A percentile compares a stretch with the other conserved stretches of the same genome.
phyloP scores from a whole-genome alignment of 2,329 filamentous ascomycete genomes.

The Tothia fuscella region DNA sequence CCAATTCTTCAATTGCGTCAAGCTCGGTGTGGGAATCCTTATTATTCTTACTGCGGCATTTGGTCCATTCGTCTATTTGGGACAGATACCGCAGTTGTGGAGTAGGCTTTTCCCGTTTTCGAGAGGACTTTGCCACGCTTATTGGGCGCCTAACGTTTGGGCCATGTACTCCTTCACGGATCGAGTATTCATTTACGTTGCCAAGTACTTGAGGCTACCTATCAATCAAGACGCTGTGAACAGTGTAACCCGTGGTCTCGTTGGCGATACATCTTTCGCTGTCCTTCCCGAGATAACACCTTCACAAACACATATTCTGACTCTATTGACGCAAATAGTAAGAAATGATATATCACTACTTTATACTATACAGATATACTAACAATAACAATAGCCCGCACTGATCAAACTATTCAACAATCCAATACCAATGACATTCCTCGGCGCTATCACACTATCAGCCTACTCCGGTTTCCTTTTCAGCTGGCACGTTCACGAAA shows the following conservation, averaged over 20 bases:
- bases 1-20: slow-evolving; percentile 66
- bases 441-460: slow-evolving; percentile 81
- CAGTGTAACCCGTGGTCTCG: slow-evolving; percentile 83
- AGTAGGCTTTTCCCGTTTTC: slow-evolving; percentile 88
- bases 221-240: slow-evolving; percentile 65
- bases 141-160: slow-evolving; percentile 98
- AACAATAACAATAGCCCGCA: no score
- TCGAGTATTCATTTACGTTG: slow-evolving; percentile 70
- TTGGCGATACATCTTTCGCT: slow-evolving; percentile 89
- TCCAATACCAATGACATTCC: slow-evolving; percentile 79
- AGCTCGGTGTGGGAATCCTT: slow-evolving; percentile 63
- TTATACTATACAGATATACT: background rate
- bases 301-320: slow-evolving; percentile 67
- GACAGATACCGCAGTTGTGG: slow-evolving; percentile 73
- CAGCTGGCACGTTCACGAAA: slow-evolving; percentile 98
- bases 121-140: slow-evolving; percentile 86
- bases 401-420: slow-evolving; percentile 70
- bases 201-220: slow-evolving; percentile 64
- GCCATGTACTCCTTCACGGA: slow-evolving; percentile 91
- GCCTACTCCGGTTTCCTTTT: slow-evolving; percentile 96
- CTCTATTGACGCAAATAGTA: slow-evolving; percentile 68
- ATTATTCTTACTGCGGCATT: slow-evolving; percentile 70
- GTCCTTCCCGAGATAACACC: slow-evolving; percentile 81
- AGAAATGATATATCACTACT: no score
- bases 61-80: slow-evolving; percentile 73